These are phyloP conservation scores for Russula olivacea DNA, from an alignment of 768 basidiomycete genomes.

Conservation along the genomic window DNA sequence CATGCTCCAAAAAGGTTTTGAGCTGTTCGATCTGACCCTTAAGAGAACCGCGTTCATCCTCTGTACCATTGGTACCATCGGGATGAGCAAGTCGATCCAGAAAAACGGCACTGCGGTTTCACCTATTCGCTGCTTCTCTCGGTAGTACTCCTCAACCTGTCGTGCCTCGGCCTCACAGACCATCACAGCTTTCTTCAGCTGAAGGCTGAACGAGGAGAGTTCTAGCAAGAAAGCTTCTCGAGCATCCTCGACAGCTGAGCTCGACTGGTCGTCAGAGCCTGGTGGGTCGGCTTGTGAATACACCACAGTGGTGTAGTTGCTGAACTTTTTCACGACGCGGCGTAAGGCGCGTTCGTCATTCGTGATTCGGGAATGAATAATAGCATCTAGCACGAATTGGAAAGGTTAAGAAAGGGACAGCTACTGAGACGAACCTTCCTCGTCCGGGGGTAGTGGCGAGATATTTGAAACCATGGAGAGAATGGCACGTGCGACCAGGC, in stretches of 20 bases:
- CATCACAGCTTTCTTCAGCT: conserved; percentile 73
- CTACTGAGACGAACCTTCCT: conserved; percentile 46
- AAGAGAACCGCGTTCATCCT: conserved; percentile 63
- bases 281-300: conserved; percentile 41
- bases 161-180: conserved; percentile 81
- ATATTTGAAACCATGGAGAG: conserved; percentile 29
- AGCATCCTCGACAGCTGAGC: conserved; percentile 53
- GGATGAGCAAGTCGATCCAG: conserved; percentile 13
- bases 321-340: conserved; percentile 76
- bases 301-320: conserved; percentile 58
- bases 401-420: neutral
- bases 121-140: conserved; percentile 69
- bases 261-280: conserved; percentile 27
- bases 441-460: conserved; percentile 49
- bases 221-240: conserved; percentile 76
- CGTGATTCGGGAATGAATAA: conserved; percentile 74
- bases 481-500: neutral
- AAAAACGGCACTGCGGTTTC: conserved; percentile 27
- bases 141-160: conserved; percentile 80
- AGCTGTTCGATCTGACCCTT: conserved; percentile 70
- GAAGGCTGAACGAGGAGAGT: conserved; percentile 66
- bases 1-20: conserved; percentile 70
- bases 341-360: conserved; percentile 77
- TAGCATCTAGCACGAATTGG: conserved; percentile 48
- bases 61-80: conserved; percentile 34